Evolutionary conservation across 768 basidiomycete species (phyloP).

Genomic region (Mrakia frigida): DNA sequence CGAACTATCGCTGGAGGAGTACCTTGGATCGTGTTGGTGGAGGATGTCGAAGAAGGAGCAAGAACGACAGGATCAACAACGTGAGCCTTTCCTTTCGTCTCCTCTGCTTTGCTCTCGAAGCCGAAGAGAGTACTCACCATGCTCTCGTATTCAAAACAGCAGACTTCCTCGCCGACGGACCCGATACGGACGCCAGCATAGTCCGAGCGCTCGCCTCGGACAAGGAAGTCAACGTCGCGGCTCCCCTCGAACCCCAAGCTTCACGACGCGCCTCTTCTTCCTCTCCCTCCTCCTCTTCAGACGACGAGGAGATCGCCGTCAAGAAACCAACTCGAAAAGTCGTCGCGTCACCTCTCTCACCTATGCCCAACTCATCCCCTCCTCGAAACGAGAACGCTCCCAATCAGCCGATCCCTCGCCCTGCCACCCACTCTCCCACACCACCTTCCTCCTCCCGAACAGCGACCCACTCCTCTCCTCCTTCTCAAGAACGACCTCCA

Average conservation of each 20-base stretch:
- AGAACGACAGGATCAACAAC: background rate
- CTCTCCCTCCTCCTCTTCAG: background rate
- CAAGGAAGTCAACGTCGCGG: background rate
- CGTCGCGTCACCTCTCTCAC: background rate
- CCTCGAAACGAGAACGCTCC: background rate
- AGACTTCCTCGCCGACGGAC: background rate
- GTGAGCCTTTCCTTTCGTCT: background rate
- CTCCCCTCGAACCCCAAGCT: background rate
- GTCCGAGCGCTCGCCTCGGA: background rate
- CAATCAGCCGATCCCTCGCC: background rate
- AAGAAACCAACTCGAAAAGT: background rate
- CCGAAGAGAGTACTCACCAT: background rate
- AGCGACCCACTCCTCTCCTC: background rate
- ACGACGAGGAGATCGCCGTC: background rate
- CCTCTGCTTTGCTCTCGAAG: no score
- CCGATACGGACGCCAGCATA: background rate
- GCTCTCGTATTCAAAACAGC: background rate
- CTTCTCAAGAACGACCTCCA: background rate
- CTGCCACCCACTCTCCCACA: background rate
- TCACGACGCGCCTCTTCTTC: background rate
- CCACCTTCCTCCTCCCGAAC: background rate
- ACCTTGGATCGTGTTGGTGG: background rate
- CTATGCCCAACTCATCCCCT: background rate
- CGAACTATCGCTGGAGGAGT: background rate
- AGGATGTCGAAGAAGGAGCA: background rate